Evolutionary conservation across 176 grass and related monocot genomes (phyloP), one percentile per base, ranked within the genome.

Genomic region (Oryza longistaminata): DNA sequence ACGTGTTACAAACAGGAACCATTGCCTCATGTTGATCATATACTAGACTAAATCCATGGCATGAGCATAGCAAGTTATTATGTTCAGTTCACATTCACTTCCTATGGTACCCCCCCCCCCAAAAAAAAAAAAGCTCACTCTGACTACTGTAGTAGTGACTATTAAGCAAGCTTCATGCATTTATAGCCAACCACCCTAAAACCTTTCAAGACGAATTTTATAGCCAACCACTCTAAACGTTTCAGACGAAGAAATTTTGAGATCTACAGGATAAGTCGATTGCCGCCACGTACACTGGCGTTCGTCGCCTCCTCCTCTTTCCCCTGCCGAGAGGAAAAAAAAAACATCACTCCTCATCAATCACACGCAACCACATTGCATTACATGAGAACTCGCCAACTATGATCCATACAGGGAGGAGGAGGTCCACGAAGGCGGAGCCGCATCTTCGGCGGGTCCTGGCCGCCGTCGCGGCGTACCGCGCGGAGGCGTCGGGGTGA

Each of bases 401-500:
- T 53, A 53, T 19, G 82, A 88, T 9, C 13, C 34, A 61, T 92
- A 81, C 91, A 40, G 79, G 83, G 58, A 90, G 34, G 2, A 86
- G 88, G 69, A 98, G 93, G 86, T 98, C 96, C 66, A 98, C 72
- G 82, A 98, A 98, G 25, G 93, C 89, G 64, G 96, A 98, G n/a
- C n/a, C 85, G 87, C 50, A 98, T 45, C 91, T 98, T 93, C 58
- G 96, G 91, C 75, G 89, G 91, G 71, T 89, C 87, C 2, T 91
- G 60, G 48, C 9, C 78, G 12, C 81, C 74, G 72, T 86, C 88
- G 24, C 67, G 33, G 43, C 70, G 83, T 91, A 93, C 7, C 93
- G 93, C 48, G 76, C 80, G 61, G 94, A 72, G 48, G 85, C 86
- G 46, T 76, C 85, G 11, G 77, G 58, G 25, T 12, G 73, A 95